Percentiles rank a stretch among this genome's conserved stretches.
phyloP scores from a whole-genome alignment of 441 rosid species.

The Gossypium davidsonii region DNA sequence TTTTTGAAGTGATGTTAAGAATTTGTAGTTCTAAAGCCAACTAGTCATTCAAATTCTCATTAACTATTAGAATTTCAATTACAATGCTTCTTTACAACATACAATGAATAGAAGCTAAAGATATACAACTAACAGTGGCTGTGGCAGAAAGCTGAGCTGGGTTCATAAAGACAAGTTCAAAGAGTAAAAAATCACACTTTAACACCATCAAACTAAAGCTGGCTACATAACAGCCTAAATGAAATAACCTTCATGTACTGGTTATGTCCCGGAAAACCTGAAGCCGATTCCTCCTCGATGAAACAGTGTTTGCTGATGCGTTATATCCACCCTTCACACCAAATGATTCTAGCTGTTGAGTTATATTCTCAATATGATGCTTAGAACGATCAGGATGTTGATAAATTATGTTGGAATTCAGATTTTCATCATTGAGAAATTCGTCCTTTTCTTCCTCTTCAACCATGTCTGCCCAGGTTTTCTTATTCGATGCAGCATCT shows the following conservation, averaged over 20 bases:
- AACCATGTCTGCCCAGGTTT: slow-evolving; percentile 79
- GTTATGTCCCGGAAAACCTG: slow-evolving; percentile 56
- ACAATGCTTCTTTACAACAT: neutral
- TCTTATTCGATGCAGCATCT: slow-evolving; percentile 20
- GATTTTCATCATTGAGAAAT: slow-evolving; percentile 32
- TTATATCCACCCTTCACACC: slow-evolving; percentile 18
- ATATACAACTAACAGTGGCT: neutral
- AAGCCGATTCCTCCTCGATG: slow-evolving; percentile 33
- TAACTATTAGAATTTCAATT: neutral
- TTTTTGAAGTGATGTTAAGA: neutral
- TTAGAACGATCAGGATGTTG: slow-evolving; percentile 12
- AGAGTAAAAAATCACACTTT: neutral
- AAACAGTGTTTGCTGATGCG: slow-evolving; percentile 10
- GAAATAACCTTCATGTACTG: slow-evolving; percentile 29
- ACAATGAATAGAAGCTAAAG: neutral
- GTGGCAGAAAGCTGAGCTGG: neutral
- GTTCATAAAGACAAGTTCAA: neutral
- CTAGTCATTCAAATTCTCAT: neutral
- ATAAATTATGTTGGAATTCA: slow-evolving; percentile 31
- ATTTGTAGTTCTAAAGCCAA: neutral
- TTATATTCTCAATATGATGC: slow-evolving; percentile 21
- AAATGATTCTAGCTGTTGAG: slow-evolving; percentile 24
- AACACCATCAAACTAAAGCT: neutral
- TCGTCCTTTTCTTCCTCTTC: slow-evolving; percentile 51
- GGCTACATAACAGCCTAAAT: slow-evolving; percentile 3